These are phyloP conservation scores for Trichocladium uniseriatum DNA, from an alignment of 495 filamentous ascomycete species.

Conservation along the genomic window DNA sequence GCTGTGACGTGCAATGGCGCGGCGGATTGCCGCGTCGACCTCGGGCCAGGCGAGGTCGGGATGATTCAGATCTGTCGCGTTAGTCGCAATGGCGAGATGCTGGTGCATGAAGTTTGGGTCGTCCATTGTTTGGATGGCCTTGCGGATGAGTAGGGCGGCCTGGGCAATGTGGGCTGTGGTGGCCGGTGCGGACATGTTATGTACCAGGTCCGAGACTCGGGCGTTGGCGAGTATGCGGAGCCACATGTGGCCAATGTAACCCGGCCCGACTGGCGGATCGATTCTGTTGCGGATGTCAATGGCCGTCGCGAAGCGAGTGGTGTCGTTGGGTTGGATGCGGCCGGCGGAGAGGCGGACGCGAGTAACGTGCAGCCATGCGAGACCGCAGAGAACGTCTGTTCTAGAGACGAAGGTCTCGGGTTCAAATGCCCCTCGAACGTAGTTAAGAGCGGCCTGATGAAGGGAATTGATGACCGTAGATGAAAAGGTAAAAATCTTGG, in stretches of 20 bases:
- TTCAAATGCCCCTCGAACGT: background rate
- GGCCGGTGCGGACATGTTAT: background rate
- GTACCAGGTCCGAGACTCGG: background rate
- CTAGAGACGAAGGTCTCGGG: background rate
- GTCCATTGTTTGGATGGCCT: background rate
- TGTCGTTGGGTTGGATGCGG: background rate
- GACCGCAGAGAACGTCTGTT: conserved; percentile 4
- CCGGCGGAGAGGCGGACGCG: conserved; percentile 4
- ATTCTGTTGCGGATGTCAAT: background rate
- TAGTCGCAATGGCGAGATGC: background rate
- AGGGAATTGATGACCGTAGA: background rate
- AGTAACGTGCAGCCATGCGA: conserved; percentile 8
- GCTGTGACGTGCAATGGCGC: background rate
- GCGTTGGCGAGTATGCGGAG: background rate
- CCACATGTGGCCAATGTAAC: conserved; percentile 3
- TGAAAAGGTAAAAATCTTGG: background rate
- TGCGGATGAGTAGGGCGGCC: background rate
- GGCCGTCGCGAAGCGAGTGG: conserved; percentile 1
- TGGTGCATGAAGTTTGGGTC: background rate
- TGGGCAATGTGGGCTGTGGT: background rate
- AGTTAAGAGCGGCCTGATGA: background rate
- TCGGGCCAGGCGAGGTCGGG: background rate
- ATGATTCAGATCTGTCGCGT: background rate
- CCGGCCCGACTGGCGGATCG: background rate
- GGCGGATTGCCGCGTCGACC: background rate